Evolutionary conservation across 768 basidiomycete species (phyloP).

Genomic region (Tephrocybe sp.): DNA sequence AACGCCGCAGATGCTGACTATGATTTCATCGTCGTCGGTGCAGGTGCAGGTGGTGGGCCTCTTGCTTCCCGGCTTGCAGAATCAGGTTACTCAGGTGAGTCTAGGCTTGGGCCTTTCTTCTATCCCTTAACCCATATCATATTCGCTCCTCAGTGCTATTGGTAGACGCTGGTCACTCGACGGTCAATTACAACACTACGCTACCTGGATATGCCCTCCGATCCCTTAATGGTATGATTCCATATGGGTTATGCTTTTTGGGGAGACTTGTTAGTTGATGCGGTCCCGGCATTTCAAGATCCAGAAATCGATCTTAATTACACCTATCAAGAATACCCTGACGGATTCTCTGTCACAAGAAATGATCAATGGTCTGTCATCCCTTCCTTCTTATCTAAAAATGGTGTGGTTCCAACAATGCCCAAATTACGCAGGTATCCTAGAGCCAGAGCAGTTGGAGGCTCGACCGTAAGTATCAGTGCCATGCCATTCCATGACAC

Average conservation of each 20-base stretch:
- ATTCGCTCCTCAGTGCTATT: slow-evolving; percentile 19
- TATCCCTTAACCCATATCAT: background rate
- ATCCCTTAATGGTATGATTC: slow-evolving; percentile 21
- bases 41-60: slow-evolving; percentile 26
- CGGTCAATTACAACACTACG: slow-evolving; percentile 24
- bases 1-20: no score
- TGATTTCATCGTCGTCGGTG: slow-evolving; percentile 25
- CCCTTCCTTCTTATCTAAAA: background rate
- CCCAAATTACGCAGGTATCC: slow-evolving; percentile 22
- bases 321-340: slow-evolving; percentile 25
- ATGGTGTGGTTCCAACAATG: background rate
- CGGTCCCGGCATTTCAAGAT: slow-evolving; percentile 16
- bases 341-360: slow-evolving; percentile 21
- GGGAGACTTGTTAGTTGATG: no score
- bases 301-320: slow-evolving; percentile 25
- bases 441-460: slow-evolving; percentile 25
- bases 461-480: slow-evolving; percentile 25
- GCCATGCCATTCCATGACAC: background rate
- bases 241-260: no score
- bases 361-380: slow-evolving; percentile 20
- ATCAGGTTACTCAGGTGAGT: slow-evolving; percentile 21
- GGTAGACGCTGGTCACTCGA: slow-evolving; percentile 26
- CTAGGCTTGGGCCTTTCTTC: background rate
- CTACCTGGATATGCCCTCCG: slow-evolving; percentile 24
- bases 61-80: slow-evolving; percentile 22